Conservation (phyloP, 2,329 filamentous ascomycete genomes). For the Nemania diffusa region DNA sequence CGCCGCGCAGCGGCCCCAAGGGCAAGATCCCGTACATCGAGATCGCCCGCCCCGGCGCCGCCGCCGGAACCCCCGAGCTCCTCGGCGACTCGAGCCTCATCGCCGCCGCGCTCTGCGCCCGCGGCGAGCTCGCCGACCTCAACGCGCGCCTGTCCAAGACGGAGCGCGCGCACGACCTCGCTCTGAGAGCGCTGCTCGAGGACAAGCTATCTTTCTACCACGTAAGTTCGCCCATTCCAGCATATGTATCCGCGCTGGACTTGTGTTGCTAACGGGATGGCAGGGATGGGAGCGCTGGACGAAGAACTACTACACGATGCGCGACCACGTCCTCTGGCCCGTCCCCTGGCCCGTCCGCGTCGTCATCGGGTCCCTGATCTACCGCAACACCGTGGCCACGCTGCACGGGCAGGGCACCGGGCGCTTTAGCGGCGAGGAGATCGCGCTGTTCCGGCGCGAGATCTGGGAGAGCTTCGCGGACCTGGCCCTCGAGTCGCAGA, state of each 20-base stretch:
- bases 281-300: conserved; percentile 65
- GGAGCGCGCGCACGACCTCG: conserved; percentile 60
- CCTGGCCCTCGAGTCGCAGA: conserved; percentile 53
- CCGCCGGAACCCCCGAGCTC: conserved; percentile 24
- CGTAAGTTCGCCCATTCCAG: conserved; percentile 44
- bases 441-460: conserved; percentile 57
- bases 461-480: conserved; percentile 64
- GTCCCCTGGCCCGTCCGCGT: conserved; percentile 64
- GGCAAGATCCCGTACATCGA: conserved; percentile 71
- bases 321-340: conserved; percentile 58
- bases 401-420: conserved; percentile 67
- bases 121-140: conserved; percentile 58
- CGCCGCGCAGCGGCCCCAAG: conserved; percentile 57
- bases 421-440: conserved; percentile 62
- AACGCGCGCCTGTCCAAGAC: conserved; percentile 55
- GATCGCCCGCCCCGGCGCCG: conserved; percentile 38
- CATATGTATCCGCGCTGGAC: not conserved
- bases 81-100: conserved; percentile 68
- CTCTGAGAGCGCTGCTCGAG: conserved; percentile 65
- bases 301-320: conserved; percentile 69
- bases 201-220: conserved; percentile 69
- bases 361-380: conserved; percentile 61
- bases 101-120: conserved; percentile 55
- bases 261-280: not conserved
- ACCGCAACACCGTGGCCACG: conserved; percentile 55